phyloP scores from a whole-genome alignment of 2,329 filamentous ascomycete genomes.

The Phyllosticta paracitricarpa region DNA sequence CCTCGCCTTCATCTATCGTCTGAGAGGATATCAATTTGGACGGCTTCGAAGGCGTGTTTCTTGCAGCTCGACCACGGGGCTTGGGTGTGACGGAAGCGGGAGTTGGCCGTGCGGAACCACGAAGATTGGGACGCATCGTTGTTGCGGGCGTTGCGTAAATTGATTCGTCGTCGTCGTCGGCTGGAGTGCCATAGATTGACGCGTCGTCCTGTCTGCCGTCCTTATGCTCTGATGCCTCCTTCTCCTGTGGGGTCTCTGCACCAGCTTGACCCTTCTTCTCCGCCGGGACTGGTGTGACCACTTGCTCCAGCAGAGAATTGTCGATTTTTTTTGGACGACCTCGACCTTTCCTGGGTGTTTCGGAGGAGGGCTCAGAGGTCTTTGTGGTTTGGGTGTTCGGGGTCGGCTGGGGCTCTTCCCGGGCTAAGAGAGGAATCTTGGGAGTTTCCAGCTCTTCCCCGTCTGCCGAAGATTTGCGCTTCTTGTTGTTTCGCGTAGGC shows the following conservation, averaged over 20 bases:
- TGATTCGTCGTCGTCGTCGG: slow-evolving; percentile 4
- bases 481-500: slow-evolving; percentile 4
- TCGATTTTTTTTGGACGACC: not conserved
- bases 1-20: slow-evolving; percentile 1
- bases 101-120: not conserved
- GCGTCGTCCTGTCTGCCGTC: not conserved
- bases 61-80: not conserved
- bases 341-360: not conserved
- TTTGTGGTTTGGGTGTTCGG: not conserved
- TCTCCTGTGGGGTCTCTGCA: not conserved
- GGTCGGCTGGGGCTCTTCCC: not conserved
- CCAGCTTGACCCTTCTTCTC: not conserved
- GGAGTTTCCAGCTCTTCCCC: slow-evolving; percentile 1
- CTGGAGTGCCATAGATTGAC: slow-evolving; percentile 8
- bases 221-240: not conserved
- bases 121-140: not conserved
- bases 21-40: slow-evolving; percentile 3
- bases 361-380: not conserved
- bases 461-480: not conserved
- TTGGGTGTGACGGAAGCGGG: slow-evolving; percentile 3
- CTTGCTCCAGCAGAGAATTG: not conserved
- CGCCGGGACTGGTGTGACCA: not conserved
- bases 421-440: not conserved
- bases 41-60: slow-evolving; percentile 7
- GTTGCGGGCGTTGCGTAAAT: slow-evolving; percentile 11